Evolutionary conservation across 768 basidiomycete genomes (phyloP).

Genomic region (Tulasnella sp.): DNA sequence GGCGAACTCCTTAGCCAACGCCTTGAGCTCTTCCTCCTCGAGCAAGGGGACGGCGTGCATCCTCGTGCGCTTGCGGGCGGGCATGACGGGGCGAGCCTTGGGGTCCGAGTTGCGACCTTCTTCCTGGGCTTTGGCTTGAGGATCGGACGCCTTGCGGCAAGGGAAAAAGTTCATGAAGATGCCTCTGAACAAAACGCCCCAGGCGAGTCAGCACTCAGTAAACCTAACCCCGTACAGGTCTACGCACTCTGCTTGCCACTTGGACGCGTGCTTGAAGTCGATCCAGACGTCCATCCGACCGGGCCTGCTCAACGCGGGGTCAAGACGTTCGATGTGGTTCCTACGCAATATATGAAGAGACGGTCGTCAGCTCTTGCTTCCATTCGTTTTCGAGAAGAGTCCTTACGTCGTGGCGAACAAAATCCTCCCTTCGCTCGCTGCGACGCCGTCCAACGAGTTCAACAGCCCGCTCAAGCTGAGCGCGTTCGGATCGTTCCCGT

Average conservation of each 20-base stretch:
- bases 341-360: background rate
- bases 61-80: constrained; percentile 46
- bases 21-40: constrained; percentile 62
- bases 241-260: constrained; percentile 67
- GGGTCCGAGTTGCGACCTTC: constrained; percentile 24
- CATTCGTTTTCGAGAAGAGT: background rate
- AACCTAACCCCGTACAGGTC: too few relatives aligned
- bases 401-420: constrained; percentile 67
- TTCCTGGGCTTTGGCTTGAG: constrained; percentile 16
- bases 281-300: constrained; percentile 86
- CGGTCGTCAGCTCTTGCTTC: background rate
- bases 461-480: constrained; percentile 74
- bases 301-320: constrained; percentile 40
- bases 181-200: constrained; percentile 27
- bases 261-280: constrained; percentile 81
- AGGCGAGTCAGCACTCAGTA: background rate
- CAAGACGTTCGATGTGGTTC: constrained; percentile 87
- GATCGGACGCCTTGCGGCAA: constrained; percentile 32
- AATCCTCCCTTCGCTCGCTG: constrained; percentile 31
- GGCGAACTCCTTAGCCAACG: constrained; percentile 70
- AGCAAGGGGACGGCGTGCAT: constrained; percentile 52
- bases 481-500: constrained; percentile 58
- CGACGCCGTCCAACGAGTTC: constrained; percentile 61
- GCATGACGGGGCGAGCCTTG: constrained; percentile 53
- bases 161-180: constrained; percentile 95